Evolutionary conservation across 768 basidiomycete genomes (phyloP).

Genomic region (Calocera cornea): DNA sequence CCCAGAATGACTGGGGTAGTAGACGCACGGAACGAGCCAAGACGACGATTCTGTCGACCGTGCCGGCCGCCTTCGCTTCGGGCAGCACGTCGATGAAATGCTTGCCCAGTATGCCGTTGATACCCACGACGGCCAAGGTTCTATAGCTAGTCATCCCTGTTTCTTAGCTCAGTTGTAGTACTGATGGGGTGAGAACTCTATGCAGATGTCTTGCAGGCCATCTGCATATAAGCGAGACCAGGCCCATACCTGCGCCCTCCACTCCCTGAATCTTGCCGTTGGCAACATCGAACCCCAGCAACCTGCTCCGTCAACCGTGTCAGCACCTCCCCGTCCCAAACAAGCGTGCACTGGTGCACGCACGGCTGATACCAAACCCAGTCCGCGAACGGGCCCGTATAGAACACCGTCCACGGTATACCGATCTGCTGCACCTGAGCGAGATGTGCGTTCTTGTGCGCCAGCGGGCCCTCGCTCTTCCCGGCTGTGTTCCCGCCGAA

Average conservation of each 20-base stretch:
- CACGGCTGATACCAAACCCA: slow-evolving; percentile 5
- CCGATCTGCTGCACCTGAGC: not conserved
- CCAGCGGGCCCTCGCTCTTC: not conserved
- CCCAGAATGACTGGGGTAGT: too few species aligned
- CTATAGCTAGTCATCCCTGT: not conserved
- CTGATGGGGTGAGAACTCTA: too few species aligned
- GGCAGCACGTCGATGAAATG: slow-evolving; percentile 7
- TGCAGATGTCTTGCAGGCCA: too few species aligned
- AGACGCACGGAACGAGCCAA: too few species aligned
- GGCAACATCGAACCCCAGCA: not conserved
- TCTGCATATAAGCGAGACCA: too few species aligned
- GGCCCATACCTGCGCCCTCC: too few species aligned
- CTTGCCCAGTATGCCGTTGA: not conserved
- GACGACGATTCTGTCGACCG: not conserved
- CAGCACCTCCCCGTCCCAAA: too few species aligned
- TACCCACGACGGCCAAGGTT: slow-evolving; percentile 7
- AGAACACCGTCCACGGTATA: slow-evolving; percentile 14
- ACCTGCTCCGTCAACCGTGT: not conserved
- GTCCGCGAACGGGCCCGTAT: slow-evolving; percentile 11
- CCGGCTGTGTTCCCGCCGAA: not conserved
- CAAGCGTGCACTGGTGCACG: not conserved
- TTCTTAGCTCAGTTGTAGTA: too few species aligned
- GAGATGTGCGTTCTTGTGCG: not conserved
- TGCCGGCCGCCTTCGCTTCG: not conserved
- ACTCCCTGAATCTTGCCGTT: too few species aligned